These are phyloP conservation scores for Pezicula rhizophila DNA, from an alignment of 2,329 filamentous ascomycete species.

Conservation along the genomic window DNA sequence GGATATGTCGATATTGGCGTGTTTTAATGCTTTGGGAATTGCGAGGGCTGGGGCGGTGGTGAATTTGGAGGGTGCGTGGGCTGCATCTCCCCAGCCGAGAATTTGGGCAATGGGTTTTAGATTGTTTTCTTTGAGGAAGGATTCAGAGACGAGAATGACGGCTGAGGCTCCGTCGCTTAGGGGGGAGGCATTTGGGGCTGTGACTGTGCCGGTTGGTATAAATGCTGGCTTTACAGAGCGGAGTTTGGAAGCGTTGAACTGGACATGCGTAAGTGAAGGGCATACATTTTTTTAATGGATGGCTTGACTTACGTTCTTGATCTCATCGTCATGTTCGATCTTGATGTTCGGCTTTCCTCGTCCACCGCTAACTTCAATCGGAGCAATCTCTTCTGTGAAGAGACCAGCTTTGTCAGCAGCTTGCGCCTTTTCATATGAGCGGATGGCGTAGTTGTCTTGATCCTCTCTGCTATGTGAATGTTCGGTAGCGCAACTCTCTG, in stretches of 20 bases:
- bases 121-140: slow-evolving; percentile 84
- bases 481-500: slow-evolving; percentile 84
- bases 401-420: slow-evolving; percentile 73
- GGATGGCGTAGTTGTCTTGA: slow-evolving; percentile 94
- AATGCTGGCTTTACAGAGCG: slow-evolving; percentile 70
- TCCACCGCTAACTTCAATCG: slow-evolving; percentile 79
- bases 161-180: slow-evolving; percentile 93
- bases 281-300: too few species aligned
- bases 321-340: slow-evolving; percentile 86
- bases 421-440: slow-evolving; percentile 89
- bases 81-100: slow-evolving; percentile 93
- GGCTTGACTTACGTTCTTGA: slow-evolving; percentile 58
- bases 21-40: slow-evolving; percentile 95
- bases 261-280: too few species aligned
- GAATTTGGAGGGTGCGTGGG: slow-evolving; percentile 87
- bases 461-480: slow-evolving; percentile 70
- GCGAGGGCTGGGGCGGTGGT: slow-evolving; percentile 89
- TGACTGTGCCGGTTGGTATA: slow-evolving; percentile 79
- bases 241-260: too few species aligned
- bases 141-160: slow-evolving; percentile 87
- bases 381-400: slow-evolving; percentile 82
- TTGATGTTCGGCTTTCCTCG: slow-evolving; percentile 82
- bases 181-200: slow-evolving; percentile 91
- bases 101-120: slow-evolving; percentile 95
- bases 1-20: slow-evolving; percentile 74